A percentile compares a stretch with the other conserved stretches of the same genome.
These are phyloP conservation scores for Pseudonectria buxi DNA, from an alignment of 2,329 filamentous ascomycete genomes.

Conservation along the genomic window DNA sequence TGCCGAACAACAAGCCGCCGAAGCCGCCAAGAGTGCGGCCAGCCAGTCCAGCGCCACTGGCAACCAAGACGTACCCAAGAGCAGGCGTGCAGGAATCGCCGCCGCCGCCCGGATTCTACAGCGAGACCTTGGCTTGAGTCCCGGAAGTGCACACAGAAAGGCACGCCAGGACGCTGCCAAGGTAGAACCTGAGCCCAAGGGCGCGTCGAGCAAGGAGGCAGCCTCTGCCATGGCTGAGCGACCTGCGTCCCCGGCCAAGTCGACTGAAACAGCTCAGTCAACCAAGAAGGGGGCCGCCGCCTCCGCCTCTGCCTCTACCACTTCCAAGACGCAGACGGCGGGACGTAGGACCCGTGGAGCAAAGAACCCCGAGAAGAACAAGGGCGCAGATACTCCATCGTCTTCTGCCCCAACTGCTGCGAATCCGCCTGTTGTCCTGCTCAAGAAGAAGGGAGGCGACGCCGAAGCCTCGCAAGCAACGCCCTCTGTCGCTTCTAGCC, in stretches of 20 bases:
- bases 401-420: slow-evolving; percentile 18
- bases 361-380: slow-evolving; percentile 35
- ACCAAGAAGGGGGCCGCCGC: slow-evolving; percentile 17
- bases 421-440: slow-evolving; percentile 34
- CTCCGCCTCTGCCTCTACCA: slow-evolving; percentile 12
- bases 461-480: slow-evolving; percentile 14
- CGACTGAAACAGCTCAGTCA: slow-evolving; percentile 11
- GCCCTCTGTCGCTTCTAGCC: slow-evolving; percentile 20
- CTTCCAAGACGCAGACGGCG: slow-evolving; percentile 21
- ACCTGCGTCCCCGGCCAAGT: slow-evolving; percentile 14
- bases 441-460: slow-evolving; percentile 31
- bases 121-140: slow-evolving; percentile 58
- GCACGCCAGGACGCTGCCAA: slow-evolving; percentile 53
- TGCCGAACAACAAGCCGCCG: slow-evolving; percentile 38
- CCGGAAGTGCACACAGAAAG: slow-evolving; percentile 55
- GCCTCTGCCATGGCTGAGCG: slow-evolving; percentile 13
- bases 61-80: slow-evolving; percentile 41
- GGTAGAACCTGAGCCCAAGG: slow-evolving; percentile 42
- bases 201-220: slow-evolving; percentile 29
- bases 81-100: slow-evolving; percentile 53
- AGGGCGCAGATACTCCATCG: slow-evolving; percentile 26
- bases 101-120: slow-evolving; percentile 59
- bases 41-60: slow-evolving; percentile 25
- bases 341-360: slow-evolving; percentile 28
- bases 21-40: slow-evolving; percentile 38